These are phyloP conservation scores for Fusarium begoniae DNA, from an alignment of 2,329 filamentous ascomycete genomes.

Conservation along the genomic window DNA sequence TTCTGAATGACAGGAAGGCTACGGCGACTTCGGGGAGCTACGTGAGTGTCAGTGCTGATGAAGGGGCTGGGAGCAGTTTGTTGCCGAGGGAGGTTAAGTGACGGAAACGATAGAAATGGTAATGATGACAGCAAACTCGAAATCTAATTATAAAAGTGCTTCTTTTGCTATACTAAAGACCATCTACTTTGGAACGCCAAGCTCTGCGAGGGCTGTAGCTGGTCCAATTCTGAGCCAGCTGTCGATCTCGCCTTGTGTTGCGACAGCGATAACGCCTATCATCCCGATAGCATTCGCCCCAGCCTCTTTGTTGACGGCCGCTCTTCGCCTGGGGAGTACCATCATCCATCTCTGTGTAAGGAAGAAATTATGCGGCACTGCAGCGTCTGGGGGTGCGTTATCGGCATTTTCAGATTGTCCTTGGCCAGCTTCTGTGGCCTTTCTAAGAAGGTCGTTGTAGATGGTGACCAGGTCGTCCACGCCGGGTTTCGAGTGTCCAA, in stretches of 20 bases:
- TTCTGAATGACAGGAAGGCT: not conserved
- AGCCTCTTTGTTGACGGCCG: not conserved
- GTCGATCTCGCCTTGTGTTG: not conserved
- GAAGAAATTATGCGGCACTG: not conserved
- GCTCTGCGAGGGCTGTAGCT: not conserved
- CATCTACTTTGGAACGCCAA: not conserved
- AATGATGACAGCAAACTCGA: not conserved
- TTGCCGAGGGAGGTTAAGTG: accelerated
- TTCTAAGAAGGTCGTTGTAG: not conserved
- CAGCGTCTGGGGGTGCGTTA: accelerated
- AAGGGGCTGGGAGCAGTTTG: not conserved
- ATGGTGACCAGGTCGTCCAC: not conserved
- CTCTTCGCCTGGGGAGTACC: not conserved
- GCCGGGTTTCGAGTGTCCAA: accelerated
- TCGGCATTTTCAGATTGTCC: not conserved
- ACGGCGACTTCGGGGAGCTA: not conserved
- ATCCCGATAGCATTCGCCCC: not conserved
- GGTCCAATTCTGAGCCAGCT: not conserved
- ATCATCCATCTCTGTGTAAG: not conserved
- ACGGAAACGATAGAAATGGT: not conserved
- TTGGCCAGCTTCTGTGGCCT: accelerated
- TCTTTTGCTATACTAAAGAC: accelerated
- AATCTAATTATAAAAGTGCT: not conserved
- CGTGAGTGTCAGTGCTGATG: not conserved
- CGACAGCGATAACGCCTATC: not conserved